Conservation (phyloP, 768 basidiomycete species). For the Pulveroboletus frians region DNA sequence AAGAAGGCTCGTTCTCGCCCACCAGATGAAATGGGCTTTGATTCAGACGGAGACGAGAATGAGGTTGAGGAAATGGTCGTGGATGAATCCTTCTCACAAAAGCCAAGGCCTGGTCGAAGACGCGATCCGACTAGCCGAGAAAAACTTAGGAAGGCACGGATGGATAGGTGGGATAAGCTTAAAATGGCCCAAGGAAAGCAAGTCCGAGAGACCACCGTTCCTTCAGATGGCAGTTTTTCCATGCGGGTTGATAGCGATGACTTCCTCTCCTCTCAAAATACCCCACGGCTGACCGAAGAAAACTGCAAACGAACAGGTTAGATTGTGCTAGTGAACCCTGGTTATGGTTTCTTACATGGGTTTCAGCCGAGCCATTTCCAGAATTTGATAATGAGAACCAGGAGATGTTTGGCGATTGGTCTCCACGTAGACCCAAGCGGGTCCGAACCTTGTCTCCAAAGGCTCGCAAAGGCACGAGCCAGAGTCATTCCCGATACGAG, state of each 20-base stretch:
- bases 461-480: conserved; percentile 35
- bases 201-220: conserved; percentile 28
- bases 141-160: conserved; percentile 25
- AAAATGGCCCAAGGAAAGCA: conserved; percentile 23
- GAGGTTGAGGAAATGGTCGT: conserved; percentile 50
- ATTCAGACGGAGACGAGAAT: conserved; percentile 41
- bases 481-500: conserved; percentile 37
- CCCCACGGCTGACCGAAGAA: conserved; percentile 25
- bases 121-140: conserved; percentile 28
- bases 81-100: conserved; percentile 29
- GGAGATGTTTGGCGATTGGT: conserved; percentile 28
- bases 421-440: conserved; percentile 37
- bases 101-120: conserved; percentile 11
- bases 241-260: conserved; percentile 27
- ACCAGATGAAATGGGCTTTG: conserved; percentile 17
- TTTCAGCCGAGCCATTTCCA: conserved; percentile 7
- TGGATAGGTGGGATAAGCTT: conserved; percentile 25
- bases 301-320: conserved; percentile 49
- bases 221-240: conserved; percentile 26
- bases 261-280: conserved; percentile 11
- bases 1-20: conserved; percentile 26
- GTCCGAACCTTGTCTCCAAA: conserved; percentile 46
- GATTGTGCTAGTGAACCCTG: background rate
- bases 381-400: conserved; percentile 31
- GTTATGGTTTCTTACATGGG: conserved; percentile 1